Conservation (phyloP, 1,284 basidiomycete genomes). For the Puccinia hordei region DNA sequence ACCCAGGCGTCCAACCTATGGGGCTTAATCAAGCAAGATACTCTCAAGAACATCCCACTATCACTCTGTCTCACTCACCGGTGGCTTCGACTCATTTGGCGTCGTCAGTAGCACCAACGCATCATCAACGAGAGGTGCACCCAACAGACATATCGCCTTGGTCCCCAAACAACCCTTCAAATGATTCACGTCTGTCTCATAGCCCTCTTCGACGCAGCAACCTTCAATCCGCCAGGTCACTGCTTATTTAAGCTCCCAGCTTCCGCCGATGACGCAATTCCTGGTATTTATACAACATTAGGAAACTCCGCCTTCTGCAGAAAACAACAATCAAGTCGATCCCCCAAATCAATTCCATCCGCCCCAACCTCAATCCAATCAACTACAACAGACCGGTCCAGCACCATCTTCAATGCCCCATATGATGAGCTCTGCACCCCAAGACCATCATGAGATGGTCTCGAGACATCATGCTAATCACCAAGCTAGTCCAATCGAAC, state of each 20-base stretch:
- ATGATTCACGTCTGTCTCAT: background rate
- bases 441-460: too few relatives aligned
- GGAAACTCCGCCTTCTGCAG: too few relatives aligned
- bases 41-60: background rate
- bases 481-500: too few relatives aligned
- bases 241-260: background rate
- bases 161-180: background rate
- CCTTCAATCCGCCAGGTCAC: background rate
- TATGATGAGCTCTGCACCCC: too few relatives aligned
- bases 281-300: background rate
- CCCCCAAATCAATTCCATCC: background rate
- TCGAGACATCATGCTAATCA: too few relatives aligned
- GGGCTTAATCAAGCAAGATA: background rate
- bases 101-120: background rate
- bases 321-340: too few relatives aligned
- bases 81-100: background rate
- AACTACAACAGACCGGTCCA: constrained; percentile 21
- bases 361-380: background rate
- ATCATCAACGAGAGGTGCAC: background rate
- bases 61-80: background rate
- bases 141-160: background rate
- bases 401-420: background rate
- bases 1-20: background rate
- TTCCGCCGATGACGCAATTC: background rate
- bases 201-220: background rate